These are phyloP conservation scores for Thozetella sp. DNA, from an alignment of 495 filamentous ascomycete genomes.

Conservation along the genomic window DNA sequence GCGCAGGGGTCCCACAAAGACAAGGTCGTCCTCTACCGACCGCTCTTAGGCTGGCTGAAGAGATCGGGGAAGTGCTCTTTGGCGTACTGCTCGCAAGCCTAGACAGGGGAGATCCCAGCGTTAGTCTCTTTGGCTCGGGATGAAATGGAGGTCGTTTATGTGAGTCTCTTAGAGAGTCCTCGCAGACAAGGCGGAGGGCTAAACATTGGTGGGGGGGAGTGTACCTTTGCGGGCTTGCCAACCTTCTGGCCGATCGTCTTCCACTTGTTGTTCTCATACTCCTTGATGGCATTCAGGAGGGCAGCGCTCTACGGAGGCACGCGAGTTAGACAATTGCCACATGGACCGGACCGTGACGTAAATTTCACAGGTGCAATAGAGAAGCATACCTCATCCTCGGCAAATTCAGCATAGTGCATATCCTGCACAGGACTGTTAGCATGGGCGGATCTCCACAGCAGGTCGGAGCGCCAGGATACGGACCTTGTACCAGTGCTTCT, in stretches of 20 bases:
- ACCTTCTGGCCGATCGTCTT: slow-evolving; percentile 95
- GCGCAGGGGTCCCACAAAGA: neutral
- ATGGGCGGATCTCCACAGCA: slow-evolving; percentile 8
- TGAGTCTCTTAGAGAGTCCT: no score
- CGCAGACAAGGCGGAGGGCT: no score
- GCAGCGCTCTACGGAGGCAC: slow-evolving; percentile 65
- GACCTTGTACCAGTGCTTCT: slow-evolving; percentile 99
- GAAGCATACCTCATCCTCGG: slow-evolving; percentile 86
- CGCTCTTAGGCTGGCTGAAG: neutral
- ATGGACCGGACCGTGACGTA: neutral
- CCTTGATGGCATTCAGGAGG: slow-evolving; percentile 91
- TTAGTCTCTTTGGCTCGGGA: slow-evolving; percentile 19
- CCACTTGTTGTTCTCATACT: slow-evolving; percentile 98
- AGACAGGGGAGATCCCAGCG: slow-evolving; percentile 11
- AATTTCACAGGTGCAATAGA: slow-evolving; percentile 6
- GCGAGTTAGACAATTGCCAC: slow-evolving; percentile 21
- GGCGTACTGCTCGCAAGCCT: slow-evolving; percentile 98
- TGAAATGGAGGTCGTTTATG: slow-evolving; percentile 6
- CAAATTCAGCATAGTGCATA: slow-evolving; percentile 99
- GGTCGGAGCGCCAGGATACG: slow-evolving; percentile 11
- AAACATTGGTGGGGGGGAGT: no score
- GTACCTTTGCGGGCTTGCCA: slow-evolving; percentile 94
- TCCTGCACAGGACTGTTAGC: slow-evolving; percentile 58
- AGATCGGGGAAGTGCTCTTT: slow-evolving; percentile 84
- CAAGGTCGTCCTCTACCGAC: neutral